Conservation (phyloP, 495 filamentous ascomycete genomes). For the Penicillium ucsense region DNA sequence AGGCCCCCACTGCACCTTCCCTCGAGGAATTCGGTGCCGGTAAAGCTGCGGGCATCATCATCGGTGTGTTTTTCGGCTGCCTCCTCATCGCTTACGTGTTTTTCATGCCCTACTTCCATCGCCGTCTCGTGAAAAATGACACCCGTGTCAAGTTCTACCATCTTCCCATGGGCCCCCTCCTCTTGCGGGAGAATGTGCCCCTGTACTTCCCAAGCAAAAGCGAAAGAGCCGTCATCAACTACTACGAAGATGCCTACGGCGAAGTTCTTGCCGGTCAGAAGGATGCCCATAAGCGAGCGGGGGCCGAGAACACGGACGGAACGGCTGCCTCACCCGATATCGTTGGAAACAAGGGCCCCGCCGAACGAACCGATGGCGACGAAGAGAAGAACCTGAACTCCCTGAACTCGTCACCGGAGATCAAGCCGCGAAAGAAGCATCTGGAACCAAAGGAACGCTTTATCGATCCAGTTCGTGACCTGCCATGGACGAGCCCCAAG, state of each 20-base stretch:
- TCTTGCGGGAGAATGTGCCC: conserved; percentile 35
- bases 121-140: conserved; percentile 46
- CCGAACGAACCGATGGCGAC: conserved; percentile 37
- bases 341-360: conserved; percentile 58
- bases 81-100: conserved; percentile 44
- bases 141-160: conserved; percentile 48
- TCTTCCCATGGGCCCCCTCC: conserved; percentile 45
- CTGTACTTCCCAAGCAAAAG: conserved; percentile 40
- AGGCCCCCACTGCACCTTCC: conserved; percentile 22
- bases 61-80: conserved; percentile 48
- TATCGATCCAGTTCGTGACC: conserved; percentile 21
- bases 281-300: conserved; percentile 1
- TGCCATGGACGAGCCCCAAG: conserved; percentile 18
- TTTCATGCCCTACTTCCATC: conserved; percentile 54
- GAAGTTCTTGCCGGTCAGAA: conserved; percentile 15
- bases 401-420: conserved; percentile 11
- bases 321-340: conserved; percentile 51
- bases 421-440: conserved; percentile 14
- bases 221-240: conserved; percentile 32
- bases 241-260: conserved; percentile 37
- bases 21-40: conserved; percentile 41
- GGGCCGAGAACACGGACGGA: conserved; percentile 19
- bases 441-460: conserved; percentile 25
- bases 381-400: conserved; percentile 48
- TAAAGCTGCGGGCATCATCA: conserved; percentile 44